A percentile compares a stretch with the other conserved stretches of the same genome.
These are phyloP conservation scores for Platanthera zijinensis DNA, from an alignment of 106 monocot genomes.

Conservation along the genomic window DNA sequence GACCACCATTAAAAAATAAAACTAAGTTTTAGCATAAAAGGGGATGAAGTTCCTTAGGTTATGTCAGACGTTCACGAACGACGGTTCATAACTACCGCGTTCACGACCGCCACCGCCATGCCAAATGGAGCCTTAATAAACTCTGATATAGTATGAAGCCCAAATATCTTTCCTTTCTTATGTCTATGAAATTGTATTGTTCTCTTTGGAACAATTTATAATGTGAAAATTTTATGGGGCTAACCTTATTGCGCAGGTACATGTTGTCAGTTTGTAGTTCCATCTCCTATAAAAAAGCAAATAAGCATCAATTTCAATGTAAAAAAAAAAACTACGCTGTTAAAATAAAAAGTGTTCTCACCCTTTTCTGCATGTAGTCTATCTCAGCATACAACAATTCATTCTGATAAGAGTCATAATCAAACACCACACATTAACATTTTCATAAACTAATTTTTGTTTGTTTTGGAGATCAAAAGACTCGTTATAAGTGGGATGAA, in stretches of 20 bases:
- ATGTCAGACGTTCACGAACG: too few relatives aligned
- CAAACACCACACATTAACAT: not conserved
- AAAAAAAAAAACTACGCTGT: not conserved
- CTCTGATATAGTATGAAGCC: too few relatives aligned
- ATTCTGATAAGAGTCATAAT: slow-evolving; percentile 6
- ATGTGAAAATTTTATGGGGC: not conserved
- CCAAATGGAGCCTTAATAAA: too few relatives aligned
- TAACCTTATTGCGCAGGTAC: slow-evolving; percentile 35
- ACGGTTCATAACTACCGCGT: too few relatives aligned
- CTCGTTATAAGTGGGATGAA: not conserved
- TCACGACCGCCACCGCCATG: too few relatives aligned
- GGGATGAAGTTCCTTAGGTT: too few relatives aligned
- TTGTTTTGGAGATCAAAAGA: not conserved
- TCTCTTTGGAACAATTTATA: not conserved
- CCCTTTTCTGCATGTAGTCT: slow-evolving; percentile 46
- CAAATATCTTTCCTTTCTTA: too few relatives aligned
- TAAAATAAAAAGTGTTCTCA: slow-evolving; percentile 2
- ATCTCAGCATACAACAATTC: slow-evolving; percentile 38
- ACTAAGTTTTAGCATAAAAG: too few relatives aligned
- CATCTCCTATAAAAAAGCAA: slow-evolving; percentile 23
- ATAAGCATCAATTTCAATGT: not conserved
- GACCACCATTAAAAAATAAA: too few relatives aligned
- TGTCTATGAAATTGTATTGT: not conserved
- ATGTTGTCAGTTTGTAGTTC: slow-evolving; percentile 39
- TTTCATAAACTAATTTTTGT: not conserved